Base-by-base conservation (phyloP, 1,284 basidiomycete species). In the Athelia psychrophila region DNA sequence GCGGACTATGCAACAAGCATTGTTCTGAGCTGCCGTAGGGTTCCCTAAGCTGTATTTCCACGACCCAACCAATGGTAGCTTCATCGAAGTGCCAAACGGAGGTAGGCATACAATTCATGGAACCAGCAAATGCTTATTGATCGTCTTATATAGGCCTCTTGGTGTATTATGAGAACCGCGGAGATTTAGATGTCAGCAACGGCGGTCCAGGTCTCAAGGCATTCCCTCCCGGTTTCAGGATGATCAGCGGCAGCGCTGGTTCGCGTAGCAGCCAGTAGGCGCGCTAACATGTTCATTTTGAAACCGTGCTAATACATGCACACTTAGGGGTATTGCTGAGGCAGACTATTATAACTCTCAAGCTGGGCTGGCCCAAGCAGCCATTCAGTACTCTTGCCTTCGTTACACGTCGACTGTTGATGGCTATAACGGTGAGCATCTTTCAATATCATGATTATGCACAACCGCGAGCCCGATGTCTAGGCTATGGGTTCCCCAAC, bases 221-320 rank as follows among this genome's bases (percentile, higher is more conserved):
- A 0, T 77, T 77, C 63, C 77, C 77, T 0, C 60, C 70, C 12
- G 76, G 75, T 18, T 68, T 79, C 56, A 68, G 66, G 51, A 75
- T 79, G 73, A 57, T 77, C 32, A 69, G 65, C 30, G 77, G 77
- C 16, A 66, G 70, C 57, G 71, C 74, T 0, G 55, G 55, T 4
- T 56, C 64, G 23, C 68, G 75, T 13, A 62, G 68, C 15, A 67
- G 71, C 57, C 70, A 71, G 68, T 69, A 48, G 40, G 55, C n/a
- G 32, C 40, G 32, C 19, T 18, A 30, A 5, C 13, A 6, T 30
- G 6, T 5, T 13, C 27, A 30, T 13, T 30, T 30, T 30, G 6
- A 13, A 30, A 13, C 27, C 13, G n/a, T n/a, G n/a, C n/a, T n/a
- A n/a, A n/a, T n/a, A n/a, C n/a, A n/a, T n/a, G n/a, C n/a, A n/a